Percentiles rank a stretch among this genome's conserved stretches.
phyloP scores from a whole-genome alignment of 2,329 filamentous ascomycete genomes.

The Fusarium euwallaceae region DNA sequence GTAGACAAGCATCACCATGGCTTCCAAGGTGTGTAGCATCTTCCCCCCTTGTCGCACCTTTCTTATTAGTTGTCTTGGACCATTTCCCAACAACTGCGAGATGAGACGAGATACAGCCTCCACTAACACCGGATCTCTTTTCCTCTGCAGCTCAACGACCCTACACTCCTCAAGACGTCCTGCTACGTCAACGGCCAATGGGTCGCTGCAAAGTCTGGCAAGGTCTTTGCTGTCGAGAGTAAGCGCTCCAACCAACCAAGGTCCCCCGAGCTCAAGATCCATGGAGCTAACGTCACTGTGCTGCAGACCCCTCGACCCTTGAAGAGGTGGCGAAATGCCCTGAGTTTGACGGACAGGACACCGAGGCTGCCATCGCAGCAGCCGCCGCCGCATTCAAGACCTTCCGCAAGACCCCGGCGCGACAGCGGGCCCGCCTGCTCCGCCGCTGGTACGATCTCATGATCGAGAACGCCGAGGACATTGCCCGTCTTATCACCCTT shows the following conservation, averaged over 20 bases:
- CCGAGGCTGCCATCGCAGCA: constrained; percentile 76
- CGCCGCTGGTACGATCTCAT: constrained; percentile 77
- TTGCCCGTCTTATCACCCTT: constrained; percentile 76
- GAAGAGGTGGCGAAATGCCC: constrained; percentile 78
- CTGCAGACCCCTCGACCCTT: constrained; percentile 76
- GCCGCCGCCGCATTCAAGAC: constrained; percentile 69
- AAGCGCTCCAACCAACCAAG: constrained; percentile 38
- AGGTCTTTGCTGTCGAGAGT: constrained; percentile 80
- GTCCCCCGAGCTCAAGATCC: neutral
- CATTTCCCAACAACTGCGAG: constrained; percentile 14
- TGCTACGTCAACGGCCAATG: constrained; percentile 84
- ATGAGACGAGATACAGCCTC: constrained; percentile 12
- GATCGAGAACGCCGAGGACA: constrained; percentile 74
- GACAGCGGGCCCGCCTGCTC: constrained; percentile 70
- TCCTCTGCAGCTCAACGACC: constrained; percentile 67
- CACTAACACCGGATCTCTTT: constrained; percentile 23
- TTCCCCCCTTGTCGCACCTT: constrained; percentile 16
- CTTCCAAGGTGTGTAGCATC: constrained; percentile 37
- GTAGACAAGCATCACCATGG: constrained; percentile 31
- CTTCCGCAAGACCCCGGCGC: constrained; percentile 72
- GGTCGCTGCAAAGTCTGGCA: constrained; percentile 77
- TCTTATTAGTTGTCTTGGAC: constrained; percentile 1
- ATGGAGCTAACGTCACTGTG: constrained; percentile 25
- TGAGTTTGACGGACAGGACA: constrained; percentile 78
- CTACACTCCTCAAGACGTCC: constrained; percentile 76